A percentile compares a stretch with the other conserved stretches of the same genome.
phyloP scores from a whole-genome alignment of 768 basidiomycete genomes.

The Tricholoma saponaceum region DNA sequence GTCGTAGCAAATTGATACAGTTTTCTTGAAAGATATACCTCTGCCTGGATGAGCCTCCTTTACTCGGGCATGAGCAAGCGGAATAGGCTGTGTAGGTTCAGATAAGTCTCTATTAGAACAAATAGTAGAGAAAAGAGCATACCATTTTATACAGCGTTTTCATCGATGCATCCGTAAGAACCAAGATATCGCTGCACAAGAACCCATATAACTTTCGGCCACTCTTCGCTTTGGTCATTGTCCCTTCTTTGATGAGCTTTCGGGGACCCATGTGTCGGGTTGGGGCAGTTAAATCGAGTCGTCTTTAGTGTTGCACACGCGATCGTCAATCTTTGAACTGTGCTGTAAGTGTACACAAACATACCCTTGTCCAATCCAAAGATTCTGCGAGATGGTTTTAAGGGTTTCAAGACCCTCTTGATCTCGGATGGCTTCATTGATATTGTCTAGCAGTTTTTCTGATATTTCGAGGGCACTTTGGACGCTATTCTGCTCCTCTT shows the following conservation, averaged over 20 bases:
- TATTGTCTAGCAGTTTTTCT: slow-evolving; percentile 69
- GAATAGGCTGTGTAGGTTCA: slow-evolving; percentile 53
- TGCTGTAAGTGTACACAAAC: slow-evolving; percentile 14
- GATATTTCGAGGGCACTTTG: slow-evolving; percentile 53
- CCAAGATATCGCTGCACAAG: slow-evolving; percentile 86
- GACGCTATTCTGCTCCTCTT: slow-evolving; percentile 57
- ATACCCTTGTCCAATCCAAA: slow-evolving; percentile 88
- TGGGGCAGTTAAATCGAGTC: slow-evolving; percentile 86
- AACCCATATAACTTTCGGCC: slow-evolving; percentile 72
- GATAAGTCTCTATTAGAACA: slow-evolving; percentile 1
- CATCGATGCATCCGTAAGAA: slow-evolving; percentile 72
- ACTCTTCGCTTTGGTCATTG: slow-evolving; percentile 78
- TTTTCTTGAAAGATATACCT: slow-evolving; percentile 32
- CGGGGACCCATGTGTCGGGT: slow-evolving; percentile 84
- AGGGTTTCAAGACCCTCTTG: slow-evolving; percentile 82
- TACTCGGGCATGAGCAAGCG: slow-evolving; percentile 62
- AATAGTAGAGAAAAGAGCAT: slow-evolving; percentile 16
- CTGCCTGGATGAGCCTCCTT: slow-evolving; percentile 45
- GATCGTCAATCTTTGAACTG: slow-evolving; percentile 25
- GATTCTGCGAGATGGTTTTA: slow-evolving; percentile 63
- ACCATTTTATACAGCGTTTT: slow-evolving; percentile 83
- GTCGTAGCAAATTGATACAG: neutral
- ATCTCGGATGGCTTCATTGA: slow-evolving; percentile 87
- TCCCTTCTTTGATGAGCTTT: slow-evolving; percentile 74
- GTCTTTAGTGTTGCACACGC: slow-evolving; percentile 16